Evolutionary conservation across 495 filamentous ascomycete genomes (phyloP), one percentile per base, ranked within the genome.

Genomic region (Podospora bellae-mahoneyi): DNA sequence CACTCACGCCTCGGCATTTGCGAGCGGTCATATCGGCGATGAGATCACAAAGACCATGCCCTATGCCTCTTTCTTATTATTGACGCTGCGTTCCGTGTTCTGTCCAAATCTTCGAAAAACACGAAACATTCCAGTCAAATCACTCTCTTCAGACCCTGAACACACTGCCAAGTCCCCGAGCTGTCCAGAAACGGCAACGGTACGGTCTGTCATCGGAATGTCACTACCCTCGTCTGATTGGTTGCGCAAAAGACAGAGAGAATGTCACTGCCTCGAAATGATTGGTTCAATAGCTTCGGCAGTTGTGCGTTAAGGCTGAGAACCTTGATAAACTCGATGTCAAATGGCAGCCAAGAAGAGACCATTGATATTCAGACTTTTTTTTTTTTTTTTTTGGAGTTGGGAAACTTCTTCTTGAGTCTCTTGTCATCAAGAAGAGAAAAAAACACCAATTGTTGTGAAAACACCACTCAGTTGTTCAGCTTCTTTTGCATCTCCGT

Each of bases 151-250:
- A 48, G 39, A 48, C 39, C 15, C 15, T 48, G 7, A 16, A 48
- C 2, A 5, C 39, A 48, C 39, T 48, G 39, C 39, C 39, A 48
- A 48, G 39, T 48, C 39, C 39, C 7, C 39, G 7, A 10, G 15
- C 9, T 48, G 15, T 10, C 39, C 39, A 10, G 13, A 48, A 48
- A 6, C 5, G 15, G 39, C 39, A 48, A 48, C 15, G 5, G 39
- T 48, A 3, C 39, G 2, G 39, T 48, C 15, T 48, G 39, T 48
- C 9, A 48, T 10, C 61, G n/a, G 32, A 28, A 63, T 63, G 61
- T 63, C 61, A 63, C 61, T 63, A 7, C 61, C 30, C 6, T 34
- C 28, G 1, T 15, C 4, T 68, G 66, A 64, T 64, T 68, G 66
- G 66, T 55, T 26, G 20, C 10, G 15, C 39, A 48, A 48, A 48